Percentiles rank a stretch among this genome's conserved stretches.
Conservation (phyloP, 352 stramenopile species). For the Phytopythium oedochilum region DNA sequence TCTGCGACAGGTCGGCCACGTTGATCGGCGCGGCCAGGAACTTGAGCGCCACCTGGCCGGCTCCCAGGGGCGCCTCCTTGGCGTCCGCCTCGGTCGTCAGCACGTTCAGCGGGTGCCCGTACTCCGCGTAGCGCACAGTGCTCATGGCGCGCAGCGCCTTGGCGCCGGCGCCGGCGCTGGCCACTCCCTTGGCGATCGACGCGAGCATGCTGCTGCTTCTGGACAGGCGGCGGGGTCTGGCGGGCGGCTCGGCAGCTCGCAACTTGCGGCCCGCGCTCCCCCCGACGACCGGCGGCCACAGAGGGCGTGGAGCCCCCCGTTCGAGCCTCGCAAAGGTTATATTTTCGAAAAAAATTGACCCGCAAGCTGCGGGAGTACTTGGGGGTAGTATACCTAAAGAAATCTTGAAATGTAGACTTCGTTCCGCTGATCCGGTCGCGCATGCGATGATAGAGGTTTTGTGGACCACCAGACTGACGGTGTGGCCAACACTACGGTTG, state of each 20-base stretch:
- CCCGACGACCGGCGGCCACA: neutral
- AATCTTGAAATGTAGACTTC: conserved; percentile 8
- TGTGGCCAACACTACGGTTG: neutral
- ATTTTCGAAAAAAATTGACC: neutral
- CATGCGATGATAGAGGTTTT: neutral
- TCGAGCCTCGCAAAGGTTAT: neutral
- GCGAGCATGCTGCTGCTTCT: conserved; percentile 42
- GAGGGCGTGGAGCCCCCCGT: neutral
- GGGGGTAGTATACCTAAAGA: neutral
- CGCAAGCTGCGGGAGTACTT: neutral
- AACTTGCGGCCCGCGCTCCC: neutral
- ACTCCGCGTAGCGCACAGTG: conserved; percentile 70
- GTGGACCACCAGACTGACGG: neutral
- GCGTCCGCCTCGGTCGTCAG: conserved; percentile 71
- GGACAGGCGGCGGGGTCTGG: neutral
- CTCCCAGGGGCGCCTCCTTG: conserved; percentile 38
- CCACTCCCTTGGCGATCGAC: conserved; percentile 49
- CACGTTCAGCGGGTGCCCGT: conserved; percentile 61
- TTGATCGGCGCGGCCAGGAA: conserved; percentile 89
- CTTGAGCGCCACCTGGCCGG: conserved; percentile 79
- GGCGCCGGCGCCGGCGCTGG: conserved; percentile 15
- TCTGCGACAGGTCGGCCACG: conserved; percentile 84
- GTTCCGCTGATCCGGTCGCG: conserved; percentile 15
- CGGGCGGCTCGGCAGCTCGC: neutral
- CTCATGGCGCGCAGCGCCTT: conserved; percentile 50